phyloP scores from a whole-genome alignment of 2,329 filamentous ascomycete genomes.

The Aspergillus uvarum region DNA sequence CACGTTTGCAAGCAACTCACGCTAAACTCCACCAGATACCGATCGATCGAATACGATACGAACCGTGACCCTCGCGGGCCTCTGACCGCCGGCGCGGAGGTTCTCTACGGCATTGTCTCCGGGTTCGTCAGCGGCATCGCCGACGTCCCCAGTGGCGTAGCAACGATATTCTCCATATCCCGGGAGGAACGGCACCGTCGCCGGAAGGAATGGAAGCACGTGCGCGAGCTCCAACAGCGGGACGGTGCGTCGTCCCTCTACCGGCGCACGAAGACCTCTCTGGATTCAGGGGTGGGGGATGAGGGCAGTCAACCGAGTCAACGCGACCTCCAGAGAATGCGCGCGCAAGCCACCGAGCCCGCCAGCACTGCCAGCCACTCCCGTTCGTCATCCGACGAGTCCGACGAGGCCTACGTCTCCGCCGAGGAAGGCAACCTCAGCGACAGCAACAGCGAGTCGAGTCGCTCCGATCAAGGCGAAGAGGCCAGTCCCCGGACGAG shows the following conservation, averaged over 20 bases:
- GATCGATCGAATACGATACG: conserved; percentile 68
- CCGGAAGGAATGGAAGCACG: conserved; percentile 1
- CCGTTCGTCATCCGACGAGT: not conserved
- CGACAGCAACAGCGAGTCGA: not conserved
- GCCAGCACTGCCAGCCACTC: not conserved
- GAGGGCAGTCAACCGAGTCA: not conserved
- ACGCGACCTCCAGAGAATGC: not conserved
- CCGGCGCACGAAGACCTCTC: not conserved
- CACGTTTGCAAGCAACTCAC: conserved; percentile 14
- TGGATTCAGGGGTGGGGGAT: not conserved
- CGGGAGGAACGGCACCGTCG: conserved; percentile 1
- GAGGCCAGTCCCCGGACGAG: not conserved
- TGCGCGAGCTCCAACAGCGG: not conserved
- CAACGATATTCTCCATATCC: conserved; percentile 7
- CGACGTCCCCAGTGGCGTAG: conserved; percentile 62
- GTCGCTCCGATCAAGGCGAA: not conserved
- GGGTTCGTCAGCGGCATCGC: conserved; percentile 79
- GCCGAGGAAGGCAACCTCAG: not conserved
- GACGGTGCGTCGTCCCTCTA: not conserved
- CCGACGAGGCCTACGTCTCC: conserved; percentile 5
- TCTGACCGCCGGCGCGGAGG: conserved; percentile 71
- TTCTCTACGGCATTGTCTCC: conserved; percentile 78
- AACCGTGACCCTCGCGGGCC: conserved; percentile 78
- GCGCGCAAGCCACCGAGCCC: not conserved
- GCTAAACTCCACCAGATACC: conserved; percentile 37